Evolutionary conservation across 2,329 filamentous ascomycete species (phyloP), one percentile per base, ranked within the genome.

Genomic region (Calonectria pseudoreteaudii): DNA sequence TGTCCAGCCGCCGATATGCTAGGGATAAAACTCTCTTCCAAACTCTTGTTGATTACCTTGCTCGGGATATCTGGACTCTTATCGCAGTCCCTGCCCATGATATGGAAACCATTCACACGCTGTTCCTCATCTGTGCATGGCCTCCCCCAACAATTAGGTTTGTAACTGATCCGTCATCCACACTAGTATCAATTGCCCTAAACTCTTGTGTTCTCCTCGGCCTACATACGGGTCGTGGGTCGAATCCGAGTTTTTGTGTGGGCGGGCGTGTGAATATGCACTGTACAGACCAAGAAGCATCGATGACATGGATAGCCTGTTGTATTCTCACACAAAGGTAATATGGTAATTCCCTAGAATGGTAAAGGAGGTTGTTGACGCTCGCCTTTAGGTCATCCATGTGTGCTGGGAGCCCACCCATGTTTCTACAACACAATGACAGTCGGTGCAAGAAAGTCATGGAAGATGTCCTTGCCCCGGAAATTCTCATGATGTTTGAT

Each of bases 271-370:
- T 86, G 68, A 84, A 85, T 30, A 84, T 86, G 60, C 84, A 83
- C 2, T 85, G 86, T 52, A 87, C 87, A 0, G 86, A 90, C 67
- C 87, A 90, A 70, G 89, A 90, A 71, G 89, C 89, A 3, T 84
- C 86, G 0, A 87, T 84, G 60, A 90, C 89, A 0, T 91, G 89
- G 89, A 84, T 88, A 3, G 88, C 87, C 1, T 88, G 88, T 74
- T 90, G 88, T 30, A 87, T 90, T 18, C 83, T 90, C 10, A 84
- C 87, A 0, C 89, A 91, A 74, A 86, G 86, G 87, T 88, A 78
- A 3, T 13, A 78, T 71, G 7, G 1, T 20, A 14, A 8, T 31
- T 23, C 56, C 31, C 49, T 41, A 34, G 18, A 7, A n/a, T n/a
- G 1, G 8, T 13, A n/a, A 31, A 31, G 16, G 31, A 41, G 26